Evolutionary conservation across 2,329 filamentous ascomycete genomes (phyloP), one percentile per base, ranked within the genome.

Genomic region (Nothopassalora personata): DNA sequence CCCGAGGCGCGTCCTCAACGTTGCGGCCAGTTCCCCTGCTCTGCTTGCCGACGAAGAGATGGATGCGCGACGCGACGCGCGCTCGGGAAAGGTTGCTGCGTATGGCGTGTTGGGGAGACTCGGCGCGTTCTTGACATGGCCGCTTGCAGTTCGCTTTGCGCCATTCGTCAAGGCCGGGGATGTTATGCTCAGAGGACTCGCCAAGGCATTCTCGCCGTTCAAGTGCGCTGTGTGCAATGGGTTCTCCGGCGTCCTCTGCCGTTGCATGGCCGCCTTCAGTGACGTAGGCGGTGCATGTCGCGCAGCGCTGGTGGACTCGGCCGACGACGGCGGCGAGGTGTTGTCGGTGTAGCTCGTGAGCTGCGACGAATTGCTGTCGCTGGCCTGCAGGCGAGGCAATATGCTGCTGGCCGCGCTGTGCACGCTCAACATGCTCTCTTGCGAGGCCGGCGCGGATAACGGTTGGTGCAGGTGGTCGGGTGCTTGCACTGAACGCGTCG

Each of bases 21-120:
- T 89, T 56, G 86, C 84, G 45, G 90, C 91, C 80, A 94, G 89
- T 81, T 95, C 90, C 73, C 88, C 87, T 66, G 93, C 89, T 66
- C 86, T 87, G 68, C 83, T 89, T 52, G 84, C 81, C 51, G 83
- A 81, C 8, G 85, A 85, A 10, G 60, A 89, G 57, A 85, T 81
- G 72, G 90, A 93, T 50, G 85, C 85, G 62, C 86, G 91, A 68
- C 89, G 83, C 30, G 87, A 87, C 4, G 54, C 58, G 81, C 82
- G 56, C 68, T 69, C 48, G 55, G 60, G 58, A 59, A 62, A 66
- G 60, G 66, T 77, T 60, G 59, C 62, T 56, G 72, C 74, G 56
- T 59, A 59, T 23, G 65, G 64, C 54, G 61, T 68, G 58, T 45
- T 60, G 15, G 64, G 60, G 11, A 77, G 76, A 46, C 63, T 67